Conservation (phyloP, 208 protist genomes). For the Crithidia bombi region DNA sequence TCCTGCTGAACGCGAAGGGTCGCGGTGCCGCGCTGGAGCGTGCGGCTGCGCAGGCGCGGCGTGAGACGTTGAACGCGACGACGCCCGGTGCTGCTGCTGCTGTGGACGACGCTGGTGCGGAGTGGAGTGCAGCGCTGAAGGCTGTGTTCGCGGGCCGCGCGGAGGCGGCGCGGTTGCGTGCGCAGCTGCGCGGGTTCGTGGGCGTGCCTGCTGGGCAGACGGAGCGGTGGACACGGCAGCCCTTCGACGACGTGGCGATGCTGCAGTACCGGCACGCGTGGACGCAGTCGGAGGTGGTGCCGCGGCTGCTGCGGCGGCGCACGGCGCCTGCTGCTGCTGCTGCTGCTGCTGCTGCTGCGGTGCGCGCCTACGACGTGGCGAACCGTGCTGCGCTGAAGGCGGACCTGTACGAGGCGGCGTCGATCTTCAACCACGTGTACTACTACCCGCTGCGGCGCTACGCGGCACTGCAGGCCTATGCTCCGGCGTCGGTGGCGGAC, state of each 20-base stretch:
- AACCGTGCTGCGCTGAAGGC: slow-evolving; percentile 20
- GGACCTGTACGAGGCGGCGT: slow-evolving; percentile 35
- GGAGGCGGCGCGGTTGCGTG: slow-evolving; percentile 24
- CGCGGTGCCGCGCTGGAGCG: slow-evolving; percentile 24
- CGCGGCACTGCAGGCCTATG: slow-evolving; percentile 34
- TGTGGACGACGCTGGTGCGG: background rate
- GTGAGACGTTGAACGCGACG: background rate
- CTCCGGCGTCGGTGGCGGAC: slow-evolving; percentile 29
- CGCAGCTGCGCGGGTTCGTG: slow-evolving; percentile 31
- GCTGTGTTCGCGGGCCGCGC: slow-evolving; percentile 5
- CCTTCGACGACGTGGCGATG: slow-evolving; percentile 50
- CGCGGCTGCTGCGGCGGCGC: slow-evolving; percentile 7
- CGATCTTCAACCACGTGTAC: slow-evolving; percentile 48
- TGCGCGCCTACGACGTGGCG: slow-evolving; percentile 14
- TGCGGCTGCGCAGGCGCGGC: slow-evolving; percentile 19
- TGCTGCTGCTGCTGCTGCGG: background rate
- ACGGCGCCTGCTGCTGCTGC: background rate
- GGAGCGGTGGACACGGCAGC: slow-evolving; percentile 26
- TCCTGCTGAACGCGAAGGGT: slow-evolving; percentile 28
- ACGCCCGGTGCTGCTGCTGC: no score
- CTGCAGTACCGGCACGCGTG: slow-evolving; percentile 43
- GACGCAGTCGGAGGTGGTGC: slow-evolving; percentile 26
- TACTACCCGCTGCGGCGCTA: slow-evolving; percentile 70
- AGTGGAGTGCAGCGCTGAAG: slow-evolving; percentile 23
- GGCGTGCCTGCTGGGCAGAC: slow-evolving; percentile 10